phyloP scores from a whole-genome alignment of 305 asterid species.

The Stenogyne calaminthoides region DNA sequence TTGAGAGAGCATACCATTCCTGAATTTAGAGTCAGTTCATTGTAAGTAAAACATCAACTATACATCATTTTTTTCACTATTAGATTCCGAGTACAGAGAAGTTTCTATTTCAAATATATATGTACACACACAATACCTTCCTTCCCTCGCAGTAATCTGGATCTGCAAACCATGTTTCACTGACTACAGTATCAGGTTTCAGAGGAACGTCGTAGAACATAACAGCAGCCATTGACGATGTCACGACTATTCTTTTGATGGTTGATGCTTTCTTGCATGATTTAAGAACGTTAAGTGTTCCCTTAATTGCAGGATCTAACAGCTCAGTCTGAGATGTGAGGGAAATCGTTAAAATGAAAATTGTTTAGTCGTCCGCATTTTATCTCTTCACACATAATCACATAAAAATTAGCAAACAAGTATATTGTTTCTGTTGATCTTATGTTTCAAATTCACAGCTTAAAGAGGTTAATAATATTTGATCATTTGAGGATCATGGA shows the following conservation, averaged over 20 bases:
- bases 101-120: neutral
- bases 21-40: constrained; percentile 15
- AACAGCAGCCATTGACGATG: constrained; percentile 50
- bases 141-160: constrained; percentile 36
- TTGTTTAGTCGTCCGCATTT: neutral
- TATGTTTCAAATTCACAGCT: neutral
- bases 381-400: too few species aligned
- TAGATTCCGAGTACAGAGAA: neutral
- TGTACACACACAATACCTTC: constrained; percentile 18
- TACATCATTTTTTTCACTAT: neutral
- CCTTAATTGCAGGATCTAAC: constrained; percentile 54
- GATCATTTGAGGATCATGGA: neutral
- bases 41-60: neutral
- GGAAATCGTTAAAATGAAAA: neutral
- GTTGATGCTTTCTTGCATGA: constrained; percentile 48
- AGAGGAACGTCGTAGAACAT: constrained; percentile 15
- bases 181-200: constrained; percentile 25
- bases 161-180: constrained; percentile 50
- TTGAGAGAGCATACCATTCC: constrained; percentile 65
- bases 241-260: constrained; percentile 37
- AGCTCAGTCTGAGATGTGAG: constrained; percentile 37
- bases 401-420: neutral
- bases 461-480: neutral
- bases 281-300: constrained; percentile 45
- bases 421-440: neutral